Percentiles rank a stretch among this genome's conserved stretches.
These are phyloP conservation scores for Entomortierella chlamydospora DNA, from an alignment of 192 early-diverging fungal genomes.

Conservation along the genomic window DNA sequence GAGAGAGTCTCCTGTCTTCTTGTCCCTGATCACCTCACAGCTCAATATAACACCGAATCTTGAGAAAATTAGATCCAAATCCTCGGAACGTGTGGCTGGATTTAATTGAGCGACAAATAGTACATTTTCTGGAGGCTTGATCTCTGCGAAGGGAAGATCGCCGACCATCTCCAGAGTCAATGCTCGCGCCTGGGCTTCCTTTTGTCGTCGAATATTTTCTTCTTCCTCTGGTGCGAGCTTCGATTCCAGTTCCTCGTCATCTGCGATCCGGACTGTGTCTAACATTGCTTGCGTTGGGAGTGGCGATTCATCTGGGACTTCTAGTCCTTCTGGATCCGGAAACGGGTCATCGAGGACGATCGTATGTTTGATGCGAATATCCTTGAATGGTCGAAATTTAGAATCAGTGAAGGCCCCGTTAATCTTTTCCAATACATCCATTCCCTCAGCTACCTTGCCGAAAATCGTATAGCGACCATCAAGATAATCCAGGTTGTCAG, in stretches of 20 bases:
- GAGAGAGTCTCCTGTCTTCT: constrained; percentile 83
- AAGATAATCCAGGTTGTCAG: constrained; percentile 78
- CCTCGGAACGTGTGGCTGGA: constrained; percentile 88
- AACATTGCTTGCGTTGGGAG: constrained; percentile 79
- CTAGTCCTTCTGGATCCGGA: constrained; percentile 78
- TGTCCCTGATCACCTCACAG: constrained; percentile 93
- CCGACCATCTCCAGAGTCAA: constrained; percentile 98
- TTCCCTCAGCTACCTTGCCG: constrained; percentile 90
- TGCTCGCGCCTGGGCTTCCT: constrained; percentile 86
- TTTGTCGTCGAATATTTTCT: constrained; percentile 73
- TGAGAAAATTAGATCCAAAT: constrained; percentile 92
- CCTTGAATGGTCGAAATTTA: constrained; percentile 79
- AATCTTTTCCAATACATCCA: constrained; percentile 86
- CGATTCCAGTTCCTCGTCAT: constrained; percentile 77
- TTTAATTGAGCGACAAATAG: constrained; percentile 97
- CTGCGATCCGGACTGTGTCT: constrained; percentile 78
- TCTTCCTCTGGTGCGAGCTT: constrained; percentile 70
- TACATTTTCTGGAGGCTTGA: constrained; percentile 97
- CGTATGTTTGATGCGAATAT: constrained; percentile 93
- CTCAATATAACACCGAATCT: constrained; percentile 90
- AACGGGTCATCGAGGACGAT: constrained; percentile 95
- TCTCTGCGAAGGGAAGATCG: constrained; percentile 95
- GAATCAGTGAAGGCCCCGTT: constrained; percentile 79
- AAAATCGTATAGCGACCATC: constrained; percentile 89
- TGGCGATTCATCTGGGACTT: constrained; percentile 78